Percentiles rank a stretch among this genome's conserved stretches.
phyloP scores from a whole-genome alignment of 2,329 filamentous ascomycete species.

The Didymella pinodella region DNA sequence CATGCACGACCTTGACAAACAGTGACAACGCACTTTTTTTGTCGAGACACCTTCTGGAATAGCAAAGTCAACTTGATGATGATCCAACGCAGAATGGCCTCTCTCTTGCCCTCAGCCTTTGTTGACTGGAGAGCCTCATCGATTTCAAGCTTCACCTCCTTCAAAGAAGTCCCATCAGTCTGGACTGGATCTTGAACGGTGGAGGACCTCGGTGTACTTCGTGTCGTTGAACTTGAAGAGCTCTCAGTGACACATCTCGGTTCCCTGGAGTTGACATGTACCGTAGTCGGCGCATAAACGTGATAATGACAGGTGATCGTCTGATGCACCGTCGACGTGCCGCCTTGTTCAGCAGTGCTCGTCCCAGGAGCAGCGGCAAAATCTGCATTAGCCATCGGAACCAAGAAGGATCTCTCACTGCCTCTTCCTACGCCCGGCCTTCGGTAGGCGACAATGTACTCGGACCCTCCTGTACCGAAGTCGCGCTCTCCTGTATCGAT shows the following conservation, averaged over 20 bases:
- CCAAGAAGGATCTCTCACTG: conserved; percentile 4
- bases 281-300: conserved; percentile 24
- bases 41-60: conserved; percentile 9
- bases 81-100: conserved; percentile 20
- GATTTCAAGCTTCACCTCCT: conserved; percentile 3
- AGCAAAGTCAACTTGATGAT: conserved; percentile 17
- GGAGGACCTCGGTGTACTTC: not conserved
- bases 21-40: not conserved
- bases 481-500: conserved; percentile 22
- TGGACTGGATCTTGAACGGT: not conserved
- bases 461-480: conserved; percentile 23
- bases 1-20: not conserved
- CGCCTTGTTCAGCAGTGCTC: conserved; percentile 12
- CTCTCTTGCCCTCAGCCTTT: conserved; percentile 15
- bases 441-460: conserved; percentile 8
- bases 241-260: conserved; percentile 12
- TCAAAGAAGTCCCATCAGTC: not conserved
- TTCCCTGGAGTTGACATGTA: conserved; percentile 6
- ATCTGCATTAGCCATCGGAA: conserved; percentile 19
- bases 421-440: conserved; percentile 8
- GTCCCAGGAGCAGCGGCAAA: conserved; percentile 11
- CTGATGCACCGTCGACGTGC: conserved; percentile 10
- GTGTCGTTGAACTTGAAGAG: conserved; percentile 4
- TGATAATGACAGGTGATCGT: conserved; percentile 23
- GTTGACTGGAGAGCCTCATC: not conserved